These are phyloP conservation scores for Nigrospora osmanthi DNA, from an alignment of 2,329 filamentous ascomycete genomes.

Conservation along the genomic window DNA sequence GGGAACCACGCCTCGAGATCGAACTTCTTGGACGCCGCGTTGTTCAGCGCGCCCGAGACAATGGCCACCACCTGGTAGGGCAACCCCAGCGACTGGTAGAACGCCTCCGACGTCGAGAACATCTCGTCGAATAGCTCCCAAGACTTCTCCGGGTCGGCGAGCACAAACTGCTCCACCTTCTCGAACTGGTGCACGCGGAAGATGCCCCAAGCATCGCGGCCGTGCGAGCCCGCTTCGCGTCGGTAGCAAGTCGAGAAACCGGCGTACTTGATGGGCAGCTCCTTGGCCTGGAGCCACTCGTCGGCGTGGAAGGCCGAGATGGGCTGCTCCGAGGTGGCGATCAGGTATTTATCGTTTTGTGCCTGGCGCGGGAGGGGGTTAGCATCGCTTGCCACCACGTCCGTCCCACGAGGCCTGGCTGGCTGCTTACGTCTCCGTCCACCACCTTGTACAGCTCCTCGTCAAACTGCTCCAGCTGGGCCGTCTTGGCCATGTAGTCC, in stretches of 20 bases:
- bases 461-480: constrained; percentile 94
- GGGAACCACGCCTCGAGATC: constrained; percentile 97
- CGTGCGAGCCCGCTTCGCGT: constrained; percentile 87
- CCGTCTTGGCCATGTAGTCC: constrained; percentile 96
- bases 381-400: too few relatives aligned
- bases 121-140: constrained; percentile 93
- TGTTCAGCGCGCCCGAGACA: constrained; percentile 92
- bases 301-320: constrained; percentile 87
- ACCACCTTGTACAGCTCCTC: constrained; percentile 98
- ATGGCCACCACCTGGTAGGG: constrained; percentile 92
- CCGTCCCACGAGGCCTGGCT: too few relatives aligned
- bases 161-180: constrained; percentile 54
- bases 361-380: constrained; percentile 25
- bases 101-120: constrained; percentile 86
- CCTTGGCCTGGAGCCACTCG: constrained; percentile 80
- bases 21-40: constrained; percentile 83
- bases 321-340: constrained; percentile 87
- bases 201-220: constrained; percentile 93
- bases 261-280: constrained; percentile 86
- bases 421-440: constrained; percentile 27
- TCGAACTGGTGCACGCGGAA: constrained; percentile 98
- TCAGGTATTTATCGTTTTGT: constrained; percentile 74
- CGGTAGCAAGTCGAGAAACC: constrained; percentile 95
- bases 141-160: constrained; percentile 76
- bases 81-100: constrained; percentile 83